Evolutionary conservation across 1,139 yeast species (phyloP).

Genomic region (Suhomyces bolitotheri): DNA sequence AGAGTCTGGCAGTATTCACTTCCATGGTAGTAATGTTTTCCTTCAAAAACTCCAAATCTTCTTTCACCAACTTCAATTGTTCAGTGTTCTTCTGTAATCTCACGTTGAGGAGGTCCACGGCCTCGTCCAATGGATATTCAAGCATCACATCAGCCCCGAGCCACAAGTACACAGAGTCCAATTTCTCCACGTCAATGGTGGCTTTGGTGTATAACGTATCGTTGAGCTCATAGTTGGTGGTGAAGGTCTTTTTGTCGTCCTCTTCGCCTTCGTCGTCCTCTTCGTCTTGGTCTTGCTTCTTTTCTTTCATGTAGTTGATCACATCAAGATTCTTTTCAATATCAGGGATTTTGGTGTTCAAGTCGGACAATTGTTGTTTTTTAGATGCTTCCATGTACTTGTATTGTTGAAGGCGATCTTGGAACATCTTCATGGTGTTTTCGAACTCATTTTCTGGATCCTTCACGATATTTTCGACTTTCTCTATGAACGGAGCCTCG

Average conservation of each 20-base stretch:
- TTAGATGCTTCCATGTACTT: constrained; percentile 87
- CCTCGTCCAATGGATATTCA: constrained; percentile 90
- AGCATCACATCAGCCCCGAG: constrained; percentile 97
- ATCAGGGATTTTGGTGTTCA: constrained; percentile 82
- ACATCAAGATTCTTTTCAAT: constrained; percentile 79
- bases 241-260: constrained; percentile 42
- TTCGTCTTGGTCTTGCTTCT: constrained; percentile 33
- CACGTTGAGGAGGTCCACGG: constrained; percentile 63
- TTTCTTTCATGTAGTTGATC: constrained; percentile 58
- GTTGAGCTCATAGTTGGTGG: constrained; percentile 83
- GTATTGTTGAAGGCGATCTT: constrained; percentile 79
- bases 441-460: constrained; percentile 71
- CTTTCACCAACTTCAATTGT: constrained; percentile 62
- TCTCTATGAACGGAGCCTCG: constrained; percentile 90
- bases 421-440: constrained; percentile 63
- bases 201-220: constrained; percentile 92
- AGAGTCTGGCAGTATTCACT: constrained; percentile 92
- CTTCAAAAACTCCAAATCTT: constrained; percentile 84
- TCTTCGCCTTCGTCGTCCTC: constrained; percentile 25
- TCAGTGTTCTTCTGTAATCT: constrained; percentile 65
- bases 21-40: constrained; percentile 97
- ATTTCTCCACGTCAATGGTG: constrained; percentile 50
- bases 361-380: constrained; percentile 62
- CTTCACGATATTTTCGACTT: constrained; percentile 72
- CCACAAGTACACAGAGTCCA: constrained; percentile 76